Conservation (phyloP, 2,329 filamentous ascomycete species). For the Myriosclerotinia scirpicola region DNA sequence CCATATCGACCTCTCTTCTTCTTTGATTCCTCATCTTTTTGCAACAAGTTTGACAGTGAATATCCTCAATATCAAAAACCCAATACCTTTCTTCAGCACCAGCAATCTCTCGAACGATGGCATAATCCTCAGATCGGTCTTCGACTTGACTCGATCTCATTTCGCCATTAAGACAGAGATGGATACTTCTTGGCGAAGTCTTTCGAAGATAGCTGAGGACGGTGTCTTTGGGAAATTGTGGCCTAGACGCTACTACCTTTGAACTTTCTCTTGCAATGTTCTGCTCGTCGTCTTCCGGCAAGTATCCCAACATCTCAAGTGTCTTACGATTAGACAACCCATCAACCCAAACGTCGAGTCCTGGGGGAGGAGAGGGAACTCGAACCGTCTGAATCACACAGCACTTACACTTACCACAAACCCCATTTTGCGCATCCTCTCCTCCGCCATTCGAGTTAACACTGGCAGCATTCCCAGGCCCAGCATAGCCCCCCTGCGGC, state of each 20-base stretch:
- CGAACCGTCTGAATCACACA: not conserved
- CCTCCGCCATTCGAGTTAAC: too few species aligned
- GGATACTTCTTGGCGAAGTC: not conserved
- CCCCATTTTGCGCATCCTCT: too few species aligned
- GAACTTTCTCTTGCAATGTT: not conserved
- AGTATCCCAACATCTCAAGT: not conserved
- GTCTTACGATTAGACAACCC: not conserved
- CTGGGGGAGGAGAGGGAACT: not conserved
- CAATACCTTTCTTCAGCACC: not conserved
- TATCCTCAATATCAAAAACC: slow-evolving; percentile 23
- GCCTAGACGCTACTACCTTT: not conserved
- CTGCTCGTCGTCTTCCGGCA: not conserved
- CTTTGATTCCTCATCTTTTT: slow-evolving; percentile 12
- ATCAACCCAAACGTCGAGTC: slow-evolving; percentile 12
- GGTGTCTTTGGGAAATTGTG: not conserved
- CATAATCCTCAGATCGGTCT: slow-evolving; percentile 13
- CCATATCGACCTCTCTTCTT: not conserved
- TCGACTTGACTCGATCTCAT: slow-evolving; percentile 10
- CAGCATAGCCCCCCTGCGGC: too few species aligned
- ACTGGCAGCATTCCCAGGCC: too few species aligned
- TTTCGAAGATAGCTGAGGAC: not conserved
- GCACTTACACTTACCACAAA: not conserved
- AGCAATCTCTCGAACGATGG: not conserved
- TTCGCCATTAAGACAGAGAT: slow-evolving; percentile 11
- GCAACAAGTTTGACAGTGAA: slow-evolving; percentile 13